These are phyloP conservation scores for Paracorniculantispora psalliotae DNA, from an alignment of 2,329 filamentous ascomycete genomes.

Conservation along the genomic window DNA sequence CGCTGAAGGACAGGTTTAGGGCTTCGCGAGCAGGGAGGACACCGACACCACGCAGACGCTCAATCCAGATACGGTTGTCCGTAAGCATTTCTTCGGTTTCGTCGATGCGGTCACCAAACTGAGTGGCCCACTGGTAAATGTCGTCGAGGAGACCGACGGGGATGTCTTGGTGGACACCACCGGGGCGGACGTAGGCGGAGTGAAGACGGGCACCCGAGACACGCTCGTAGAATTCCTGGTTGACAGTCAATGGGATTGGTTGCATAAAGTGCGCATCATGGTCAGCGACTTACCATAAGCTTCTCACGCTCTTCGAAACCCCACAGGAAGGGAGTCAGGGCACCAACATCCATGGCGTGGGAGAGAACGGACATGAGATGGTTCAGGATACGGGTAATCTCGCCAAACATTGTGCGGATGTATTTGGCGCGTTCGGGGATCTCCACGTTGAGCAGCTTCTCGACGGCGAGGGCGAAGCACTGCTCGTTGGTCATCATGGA, in stretches of 20 bases:
- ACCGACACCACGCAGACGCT: slow-evolving; percentile 84
- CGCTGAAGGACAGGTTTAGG: slow-evolving; percentile 94
- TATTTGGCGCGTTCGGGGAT: slow-evolving; percentile 94
- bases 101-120: slow-evolving; percentile 97
- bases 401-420: slow-evolving; percentile 92
- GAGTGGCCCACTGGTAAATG: slow-evolving; percentile 99
- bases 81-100: slow-evolving; percentile 98
- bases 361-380: slow-evolving; percentile 97
- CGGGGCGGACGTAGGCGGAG: slow-evolving; percentile 92
- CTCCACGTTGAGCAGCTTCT: slow-evolving; percentile 96
- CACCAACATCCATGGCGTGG: slow-evolving; percentile 98
- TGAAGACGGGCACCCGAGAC: slow-evolving; percentile 97
- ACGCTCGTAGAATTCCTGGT: slow-evolving; percentile 98
- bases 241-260: not conserved
- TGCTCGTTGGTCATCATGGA: slow-evolving; percentile 99
- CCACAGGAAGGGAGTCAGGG: slow-evolving; percentile 97
- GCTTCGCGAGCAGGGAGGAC: slow-evolving; percentile 88
- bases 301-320: slow-evolving; percentile 99
- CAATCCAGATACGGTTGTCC: slow-evolving; percentile 99
- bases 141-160: slow-evolving; percentile 92
- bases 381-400: slow-evolving; percentile 91
- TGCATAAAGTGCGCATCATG: not conserved
- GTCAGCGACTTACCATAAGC: slow-evolving; percentile 71
- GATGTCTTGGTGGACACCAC: slow-evolving; percentile 93
- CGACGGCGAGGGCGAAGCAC: slow-evolving; percentile 89